Evolutionary conservation across 441 rosid genomes (phyloP).

Genomic region (Geranium incanum): DNA sequence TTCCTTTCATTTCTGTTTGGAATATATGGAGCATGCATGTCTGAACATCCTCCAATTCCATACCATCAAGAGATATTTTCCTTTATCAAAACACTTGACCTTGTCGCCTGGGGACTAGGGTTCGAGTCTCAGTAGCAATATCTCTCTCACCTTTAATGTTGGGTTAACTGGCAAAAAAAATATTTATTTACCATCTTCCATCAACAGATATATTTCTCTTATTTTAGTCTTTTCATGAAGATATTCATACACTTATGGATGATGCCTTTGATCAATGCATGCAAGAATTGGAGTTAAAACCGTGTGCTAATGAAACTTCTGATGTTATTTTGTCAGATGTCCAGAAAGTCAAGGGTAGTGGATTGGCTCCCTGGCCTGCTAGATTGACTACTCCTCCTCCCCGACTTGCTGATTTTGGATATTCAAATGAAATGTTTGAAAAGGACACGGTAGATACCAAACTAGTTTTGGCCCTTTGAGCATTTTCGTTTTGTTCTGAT

Average conservation of each 20-base stretch:
- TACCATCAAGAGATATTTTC: not conserved
- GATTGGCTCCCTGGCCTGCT: slow-evolving; percentile 97
- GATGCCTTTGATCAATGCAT: not conserved
- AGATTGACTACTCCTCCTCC: slow-evolving; percentile 76
- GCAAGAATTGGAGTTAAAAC: not conserved
- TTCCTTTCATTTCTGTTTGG: not conserved
- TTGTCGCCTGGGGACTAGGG: too few relatives aligned
- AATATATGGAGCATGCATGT: not conserved
- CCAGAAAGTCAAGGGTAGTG: slow-evolving; percentile 44
- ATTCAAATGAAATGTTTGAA: slow-evolving; percentile 66
- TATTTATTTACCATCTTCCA: not conserved
- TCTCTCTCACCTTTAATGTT: too few relatives aligned
- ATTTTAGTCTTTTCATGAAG: not conserved
- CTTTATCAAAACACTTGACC: too few relatives aligned
- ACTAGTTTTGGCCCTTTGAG: too few relatives aligned
- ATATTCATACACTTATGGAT: not conserved
- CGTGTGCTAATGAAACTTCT: not conserved
- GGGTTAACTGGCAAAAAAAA: too few relatives aligned
- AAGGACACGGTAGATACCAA: slow-evolving; percentile 60
- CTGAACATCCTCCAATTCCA: not conserved
- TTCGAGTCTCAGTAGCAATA: too few relatives aligned
- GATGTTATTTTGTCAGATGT: not conserved
- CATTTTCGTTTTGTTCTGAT: too few relatives aligned
- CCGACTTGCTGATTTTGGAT: slow-evolving; percentile 89
- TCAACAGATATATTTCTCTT: not conserved